These are phyloP conservation scores for Ambrosiella xylebori DNA, from an alignment of 2,329 filamentous ascomycete genomes.

Conservation along the genomic window DNA sequence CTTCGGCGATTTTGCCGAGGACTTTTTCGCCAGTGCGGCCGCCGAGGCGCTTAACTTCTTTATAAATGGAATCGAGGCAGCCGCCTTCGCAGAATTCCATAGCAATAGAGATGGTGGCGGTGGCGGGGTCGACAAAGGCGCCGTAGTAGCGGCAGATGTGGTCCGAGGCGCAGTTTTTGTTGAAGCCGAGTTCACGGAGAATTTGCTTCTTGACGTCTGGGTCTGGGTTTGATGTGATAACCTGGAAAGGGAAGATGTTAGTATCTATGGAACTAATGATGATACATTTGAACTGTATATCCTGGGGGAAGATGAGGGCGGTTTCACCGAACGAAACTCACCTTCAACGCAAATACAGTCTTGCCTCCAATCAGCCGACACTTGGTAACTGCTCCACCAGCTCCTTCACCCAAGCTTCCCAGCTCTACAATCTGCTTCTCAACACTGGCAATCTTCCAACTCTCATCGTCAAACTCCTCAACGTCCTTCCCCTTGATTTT, in stretches of 20 bases:
- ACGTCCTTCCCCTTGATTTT: slow-evolving; percentile 60
- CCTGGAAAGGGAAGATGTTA: slow-evolving; percentile 31
- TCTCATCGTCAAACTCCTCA: slow-evolving; percentile 85
- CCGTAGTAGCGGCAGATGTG: slow-evolving; percentile 97
- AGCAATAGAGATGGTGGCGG: slow-evolving; percentile 89
- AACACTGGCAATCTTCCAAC: slow-evolving; percentile 83
- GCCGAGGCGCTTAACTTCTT: slow-evolving; percentile 87
- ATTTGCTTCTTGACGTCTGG: slow-evolving; percentile 98
- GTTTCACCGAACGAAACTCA: slow-evolving; percentile 23
- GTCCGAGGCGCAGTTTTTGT: slow-evolving; percentile 88
- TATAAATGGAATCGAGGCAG: slow-evolving; percentile 90
- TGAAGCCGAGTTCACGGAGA: slow-evolving; percentile 87
- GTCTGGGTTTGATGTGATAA: slow-evolving; percentile 96
- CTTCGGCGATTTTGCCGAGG: slow-evolving; percentile 88
- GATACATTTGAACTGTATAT: no score
- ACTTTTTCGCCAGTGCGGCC: slow-evolving; percentile 95
- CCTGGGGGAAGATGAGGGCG: no score
- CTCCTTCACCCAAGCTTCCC: slow-evolving; percentile 82
- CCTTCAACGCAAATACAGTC: slow-evolving; percentile 91
- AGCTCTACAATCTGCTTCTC: slow-evolving; percentile 78
- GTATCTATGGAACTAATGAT: background rate
- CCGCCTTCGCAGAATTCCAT: slow-evolving; percentile 99
- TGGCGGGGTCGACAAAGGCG: slow-evolving; percentile 89
- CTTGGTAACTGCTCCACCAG: slow-evolving; percentile 84
- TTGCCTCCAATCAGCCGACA: slow-evolving; percentile 81